Conservation (phyloP, 73 alveolate species). For the Tetrahymena elliotti region DNA sequence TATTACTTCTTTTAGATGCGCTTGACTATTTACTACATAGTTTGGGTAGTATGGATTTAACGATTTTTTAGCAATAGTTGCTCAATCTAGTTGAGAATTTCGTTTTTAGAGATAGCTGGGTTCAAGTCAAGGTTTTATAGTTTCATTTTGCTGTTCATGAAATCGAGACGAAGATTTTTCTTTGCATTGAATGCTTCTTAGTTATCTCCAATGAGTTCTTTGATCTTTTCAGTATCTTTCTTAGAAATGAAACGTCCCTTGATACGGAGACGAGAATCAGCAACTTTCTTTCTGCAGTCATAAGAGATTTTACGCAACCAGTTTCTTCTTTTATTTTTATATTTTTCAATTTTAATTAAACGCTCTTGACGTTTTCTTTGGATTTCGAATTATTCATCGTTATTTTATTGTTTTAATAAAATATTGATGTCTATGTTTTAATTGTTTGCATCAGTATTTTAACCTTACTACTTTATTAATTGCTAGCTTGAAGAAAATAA, state of each 20-base stretch:
- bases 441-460: not conserved
- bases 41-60: not conserved
- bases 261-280: constrained; percentile 19
- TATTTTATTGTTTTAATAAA: not conserved
- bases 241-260: constrained; percentile 14
- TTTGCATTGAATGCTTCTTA: not conserved
- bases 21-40: not conserved
- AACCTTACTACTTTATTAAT: not conserved
- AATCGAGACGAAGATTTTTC: not conserved
- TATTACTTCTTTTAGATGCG: not conserved
- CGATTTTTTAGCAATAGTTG: not conserved
- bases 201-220: not conserved
- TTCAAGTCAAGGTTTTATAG: not conserved
- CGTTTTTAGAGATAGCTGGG: not conserved
- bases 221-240: constrained; percentile 17
- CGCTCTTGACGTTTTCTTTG: constrained; percentile 4
- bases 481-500: not conserved
- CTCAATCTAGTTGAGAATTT: not conserved
- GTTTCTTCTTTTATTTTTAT: constrained; percentile 32
- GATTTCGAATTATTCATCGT: not conserved
- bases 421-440: not conserved
- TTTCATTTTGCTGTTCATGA: not conserved
- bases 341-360: constrained; percentile 18
- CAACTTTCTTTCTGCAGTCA: constrained; percentile 16
- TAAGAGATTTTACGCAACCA: constrained; percentile 25